These are phyloP conservation scores for Papiliotrema flavescens DNA, from an alignment of 1,284 basidiomycete genomes.

Conservation along the genomic window DNA sequence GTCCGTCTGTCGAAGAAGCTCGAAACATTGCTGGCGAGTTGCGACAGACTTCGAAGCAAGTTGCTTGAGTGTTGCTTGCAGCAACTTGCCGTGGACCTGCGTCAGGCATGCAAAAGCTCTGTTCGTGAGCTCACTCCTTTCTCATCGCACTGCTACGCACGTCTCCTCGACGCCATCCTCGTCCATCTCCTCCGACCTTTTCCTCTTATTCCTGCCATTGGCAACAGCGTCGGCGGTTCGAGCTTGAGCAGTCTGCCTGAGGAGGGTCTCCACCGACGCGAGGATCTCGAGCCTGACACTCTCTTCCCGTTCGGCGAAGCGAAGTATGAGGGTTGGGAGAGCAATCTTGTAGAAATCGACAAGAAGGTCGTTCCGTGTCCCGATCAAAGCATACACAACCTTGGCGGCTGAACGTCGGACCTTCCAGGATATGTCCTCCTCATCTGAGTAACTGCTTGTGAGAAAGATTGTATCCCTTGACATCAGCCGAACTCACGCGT, in stretches of 20 bases:
- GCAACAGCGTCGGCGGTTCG: slow-evolving; percentile 30
- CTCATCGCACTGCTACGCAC: slow-evolving; percentile 48
- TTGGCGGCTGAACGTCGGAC: slow-evolving; percentile 91
- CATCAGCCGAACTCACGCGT: slow-evolving; percentile 63
- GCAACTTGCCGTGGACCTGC: slow-evolving; percentile 68
- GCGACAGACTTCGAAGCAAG: slow-evolving; percentile 78
- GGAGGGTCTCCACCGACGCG: slow-evolving; percentile 73
- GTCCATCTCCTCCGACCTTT: slow-evolving; percentile 67
- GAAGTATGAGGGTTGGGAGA: slow-evolving; percentile 79
- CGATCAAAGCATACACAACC: slow-evolving; percentile 76
- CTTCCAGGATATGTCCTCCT: slow-evolving; percentile 99
- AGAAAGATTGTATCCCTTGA: slow-evolving; percentile 1
- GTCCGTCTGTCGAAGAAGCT: slow-evolving; percentile 70
- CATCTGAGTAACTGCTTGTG: slow-evolving; percentile 77
- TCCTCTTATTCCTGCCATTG: slow-evolving; percentile 49
- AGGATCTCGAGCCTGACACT: slow-evolving; percentile 93
- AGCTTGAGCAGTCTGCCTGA: slow-evolving; percentile 65
- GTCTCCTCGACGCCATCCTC: slow-evolving; percentile 64
- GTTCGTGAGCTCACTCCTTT: slow-evolving; percentile 5
- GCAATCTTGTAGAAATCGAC: slow-evolving; percentile 74
- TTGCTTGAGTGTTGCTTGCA: slow-evolving; percentile 79
- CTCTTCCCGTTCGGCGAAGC: slow-evolving; percentile 92
- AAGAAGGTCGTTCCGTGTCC: slow-evolving; percentile 82
- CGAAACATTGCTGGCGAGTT: slow-evolving; percentile 80
- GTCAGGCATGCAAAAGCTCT: slow-evolving; percentile 50